Base-by-base conservation (phyloP, 805 yeast genomes). In the Lachancea lanzarotensis region DNA sequence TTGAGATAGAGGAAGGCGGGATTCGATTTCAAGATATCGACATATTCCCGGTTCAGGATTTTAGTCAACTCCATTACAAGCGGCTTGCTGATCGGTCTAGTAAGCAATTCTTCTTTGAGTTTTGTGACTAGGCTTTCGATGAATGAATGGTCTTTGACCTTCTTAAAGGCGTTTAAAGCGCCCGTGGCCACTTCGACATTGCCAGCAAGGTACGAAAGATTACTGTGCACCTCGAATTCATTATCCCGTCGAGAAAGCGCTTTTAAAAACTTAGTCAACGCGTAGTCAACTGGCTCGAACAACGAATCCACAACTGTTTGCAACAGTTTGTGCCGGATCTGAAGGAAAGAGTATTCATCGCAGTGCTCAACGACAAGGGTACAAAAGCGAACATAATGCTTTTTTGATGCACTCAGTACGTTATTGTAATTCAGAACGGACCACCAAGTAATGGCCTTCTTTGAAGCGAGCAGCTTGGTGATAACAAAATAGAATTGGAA, bases 381-480 rank as follows among this genome's bases (percentile, higher is more conserved):
- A 38, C 50, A 49, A 31, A 59, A 62, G 16, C 43, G 48, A 2
- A 57, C 17, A 25, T 46, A 45, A 9, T 50, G 44, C 10, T 40
- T 17, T 7, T 40, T 19, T n/a, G 52, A 31, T 2, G 49, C 45
- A 9, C 50, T 47, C 20, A 62, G 41, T 9, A 13, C 13, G 15
- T 47, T 51, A 38, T 55, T 59, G 41, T 56, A 63, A 17, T 50
- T 49, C 22, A 55, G 48, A 26, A 63, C 55, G 2, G 63, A 46
- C 67, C 66, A 62, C 67, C 67, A 63, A 2, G 60, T 51, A 22
- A 55, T 43, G 5, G 46, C 49, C 34, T 53, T 49, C 19, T 43
- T 43, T n/a, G 48, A 45, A 3, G 55, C 48, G 3, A 63, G 41
- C 27, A 43, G 54, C 38, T 52, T 51, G 2, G 60, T 64, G 12